Evolutionary conservation across 2,329 filamentous ascomycete genomes (phyloP), one percentile per base, ranked within the genome.

Genomic region (Teratosphaeria gauchensis): DNA sequence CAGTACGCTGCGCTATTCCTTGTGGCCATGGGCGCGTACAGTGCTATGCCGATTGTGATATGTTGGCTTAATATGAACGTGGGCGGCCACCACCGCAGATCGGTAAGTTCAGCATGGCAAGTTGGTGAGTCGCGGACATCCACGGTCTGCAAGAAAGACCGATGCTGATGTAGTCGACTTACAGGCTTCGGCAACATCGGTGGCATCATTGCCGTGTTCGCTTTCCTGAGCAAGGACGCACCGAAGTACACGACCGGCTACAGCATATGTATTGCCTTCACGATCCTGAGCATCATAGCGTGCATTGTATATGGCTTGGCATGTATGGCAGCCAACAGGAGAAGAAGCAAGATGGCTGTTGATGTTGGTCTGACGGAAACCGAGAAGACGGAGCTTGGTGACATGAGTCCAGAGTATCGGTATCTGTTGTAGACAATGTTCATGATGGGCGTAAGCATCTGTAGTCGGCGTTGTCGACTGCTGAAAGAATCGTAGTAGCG

Each of bases 1-100:
- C 82, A 94, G 71, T 96, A 96, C 67, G 87, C 79, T 0, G 89
- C 87, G 0, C 80, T 96, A 0, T 95, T 95, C 77, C 77, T 96
- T 33, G 84, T 95, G 55, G 87, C 89, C 1, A 85, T 85, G 76
- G 68, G 68, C 46, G 64, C 65, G 2, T 96, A 95, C 74, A 85
- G 84, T 0, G 89, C 91, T n/a, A 92, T 96, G 87, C 91, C 92
- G 0, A 85, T 96, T 52, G 66, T 72, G 35, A 74, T 78, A 4
- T 81, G 79, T 62, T 82, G 78, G 78, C 80, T 80, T 71, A 79
- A 78, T 56, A 80, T 81, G 78, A 82, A 82, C 58, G 71, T 81
- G 1, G 71, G 78, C 12, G 77, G 78, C 1, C 80, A 82, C 59
- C 78, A 19, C 19, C n/a, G 42, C 4, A 16, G 42, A 5, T 21